Evolutionary conservation across 129 eudicot species (phyloP), one percentile per base, ranked within the genome.

Genomic region (Deinandra increscens): DNA sequence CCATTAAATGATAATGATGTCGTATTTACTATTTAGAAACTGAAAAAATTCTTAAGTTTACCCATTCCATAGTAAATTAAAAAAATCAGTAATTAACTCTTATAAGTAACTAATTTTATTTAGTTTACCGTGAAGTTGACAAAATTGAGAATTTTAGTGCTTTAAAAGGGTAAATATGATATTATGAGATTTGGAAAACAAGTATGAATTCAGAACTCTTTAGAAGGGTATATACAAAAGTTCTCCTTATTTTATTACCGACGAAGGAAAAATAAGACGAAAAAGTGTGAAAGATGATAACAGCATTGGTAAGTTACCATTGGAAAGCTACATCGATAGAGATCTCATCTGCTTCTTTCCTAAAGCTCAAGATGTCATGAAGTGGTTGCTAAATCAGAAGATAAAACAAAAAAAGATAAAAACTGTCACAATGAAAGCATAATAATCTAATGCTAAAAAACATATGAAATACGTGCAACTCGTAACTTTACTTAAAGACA

Each of bases 301-400:
- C 59, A 68, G 36, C 0, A 42, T 19, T 13, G 39, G 51, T 13
- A 41, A 51, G 0, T 63, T 90, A 94, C 97, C 99, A 94, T 74
- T 94, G 99, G 63, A 94, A 76, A 80, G 97, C 99, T 7, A 87
- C 80, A 77, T 94, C 97, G 14, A 94, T 70, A 54, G 92, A 64
- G 60, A 82, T 71, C 69, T 83, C 97, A 69, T 87, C 85, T 18
- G 81, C 82, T 87, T 82, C 93, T 80, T 89, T 89, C 64, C 79
- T 75, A 66, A 89, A 89, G 55, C 89, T 88, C 81, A 89, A 60
- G 31, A 94, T 80, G 66, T 94, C 99, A 75, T 94, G 99, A 74
- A 94, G 84, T 70, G 98, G 93, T 80, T 76, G 91, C 99, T 94
- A 83, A 69, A 72, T 66, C 54, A 82, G 48, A 80, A 51, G 82